These are phyloP conservation scores for Nicotiana rustica DNA, from an alignment of 305 asterid genomes.

Conservation along the genomic window DNA sequence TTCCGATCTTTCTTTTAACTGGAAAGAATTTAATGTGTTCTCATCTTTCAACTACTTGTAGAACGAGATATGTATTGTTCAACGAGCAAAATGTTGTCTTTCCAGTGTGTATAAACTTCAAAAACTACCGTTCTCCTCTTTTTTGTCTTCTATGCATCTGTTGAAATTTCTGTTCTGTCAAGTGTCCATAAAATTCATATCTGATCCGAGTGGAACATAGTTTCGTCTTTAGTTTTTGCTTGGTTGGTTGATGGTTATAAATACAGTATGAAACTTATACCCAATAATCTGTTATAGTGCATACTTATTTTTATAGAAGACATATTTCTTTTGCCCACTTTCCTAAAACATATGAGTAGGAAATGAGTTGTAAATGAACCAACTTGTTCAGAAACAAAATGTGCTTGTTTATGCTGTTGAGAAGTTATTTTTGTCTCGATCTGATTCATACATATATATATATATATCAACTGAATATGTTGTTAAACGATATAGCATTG, in stretches of 20 bases:
- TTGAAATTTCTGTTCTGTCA: background rate
- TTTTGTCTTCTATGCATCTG: conserved; percentile 2
- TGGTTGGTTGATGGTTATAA: background rate
- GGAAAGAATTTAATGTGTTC: background rate
- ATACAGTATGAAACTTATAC: background rate
- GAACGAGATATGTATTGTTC: background rate
- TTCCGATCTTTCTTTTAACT: background rate
- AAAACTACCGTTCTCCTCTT: conserved; percentile 2
- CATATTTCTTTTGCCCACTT: background rate
- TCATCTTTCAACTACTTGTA: background rate
- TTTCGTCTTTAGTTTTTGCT: background rate
- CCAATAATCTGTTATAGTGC: background rate
- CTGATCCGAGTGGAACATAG: background rate
- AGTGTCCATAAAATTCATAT: background rate
- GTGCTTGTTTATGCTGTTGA: background rate
- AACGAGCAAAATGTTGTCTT: background rate
- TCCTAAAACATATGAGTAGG: background rate
- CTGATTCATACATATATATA: background rate
- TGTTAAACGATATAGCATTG: background rate
- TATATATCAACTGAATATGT: background rate
- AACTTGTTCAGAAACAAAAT: background rate
- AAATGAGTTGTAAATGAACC: background rate
- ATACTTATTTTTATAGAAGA: background rate
- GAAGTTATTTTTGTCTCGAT: background rate
- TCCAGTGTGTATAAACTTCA: background rate